Evolutionary conservation across 352 stramenopile genomes (phyloP).

Genomic region (Pythium chondricola): DNA sequence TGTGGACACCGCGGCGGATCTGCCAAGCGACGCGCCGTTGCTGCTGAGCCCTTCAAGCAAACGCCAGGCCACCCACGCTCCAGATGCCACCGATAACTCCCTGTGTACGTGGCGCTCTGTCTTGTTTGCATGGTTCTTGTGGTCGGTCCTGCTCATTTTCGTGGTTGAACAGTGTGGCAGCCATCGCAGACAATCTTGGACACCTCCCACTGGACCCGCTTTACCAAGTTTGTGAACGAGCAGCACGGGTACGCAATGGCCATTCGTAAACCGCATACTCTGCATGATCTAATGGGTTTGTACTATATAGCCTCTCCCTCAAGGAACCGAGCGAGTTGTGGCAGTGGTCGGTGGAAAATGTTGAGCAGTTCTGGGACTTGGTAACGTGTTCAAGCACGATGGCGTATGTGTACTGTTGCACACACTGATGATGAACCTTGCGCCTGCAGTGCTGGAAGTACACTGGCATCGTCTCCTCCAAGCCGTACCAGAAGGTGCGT

Average conservation of each 20-base stretch:
- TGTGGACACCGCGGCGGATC: neutral
- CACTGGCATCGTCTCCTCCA: constrained; percentile 53
- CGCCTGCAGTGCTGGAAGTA: constrained; percentile 55
- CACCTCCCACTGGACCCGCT: constrained; percentile 61
- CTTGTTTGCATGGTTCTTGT: no score
- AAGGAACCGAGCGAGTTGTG: constrained; percentile 46
- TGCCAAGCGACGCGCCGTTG: no score
- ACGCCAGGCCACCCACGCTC: constrained; percentile 3
- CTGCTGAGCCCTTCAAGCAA: constrained; percentile 13
- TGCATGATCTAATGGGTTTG: neutral
- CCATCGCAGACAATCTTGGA: constrained; percentile 36
- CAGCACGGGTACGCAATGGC: constrained; percentile 27
- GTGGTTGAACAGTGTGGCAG: constrained; percentile 51
- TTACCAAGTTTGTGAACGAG: constrained; percentile 55
- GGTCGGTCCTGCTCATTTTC: no score
- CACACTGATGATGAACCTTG: no score
- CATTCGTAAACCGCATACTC: neutral
- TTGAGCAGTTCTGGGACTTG: constrained; percentile 59
- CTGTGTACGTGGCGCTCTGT: neutral
- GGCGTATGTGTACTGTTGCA: no score
- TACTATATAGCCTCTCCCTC: constrained; percentile 26
- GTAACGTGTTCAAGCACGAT: constrained; percentile 20
- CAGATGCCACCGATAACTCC: neutral
- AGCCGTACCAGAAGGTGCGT: constrained; percentile 31
- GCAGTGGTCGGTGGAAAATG: constrained; percentile 64